phyloP scores from a whole-genome alignment of 164 flowering plant genomes.

The Litsea cubeba region DNA sequence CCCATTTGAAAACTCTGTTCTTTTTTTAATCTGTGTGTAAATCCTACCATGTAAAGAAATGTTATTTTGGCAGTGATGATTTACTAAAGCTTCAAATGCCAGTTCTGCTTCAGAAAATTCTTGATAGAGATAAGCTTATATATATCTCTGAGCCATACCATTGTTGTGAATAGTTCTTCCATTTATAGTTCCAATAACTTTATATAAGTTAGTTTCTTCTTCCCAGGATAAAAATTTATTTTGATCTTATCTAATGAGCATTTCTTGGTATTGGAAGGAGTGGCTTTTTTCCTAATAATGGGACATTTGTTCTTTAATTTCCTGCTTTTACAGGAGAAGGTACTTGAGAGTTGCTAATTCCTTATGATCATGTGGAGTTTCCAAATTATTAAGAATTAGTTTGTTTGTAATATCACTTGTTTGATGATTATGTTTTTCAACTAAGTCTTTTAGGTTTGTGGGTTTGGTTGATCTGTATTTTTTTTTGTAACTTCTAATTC shows the following conservation, averaged over 20 bases:
- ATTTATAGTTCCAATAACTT: background rate
- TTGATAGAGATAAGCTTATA: slow-evolving; percentile 75
- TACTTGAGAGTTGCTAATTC: background rate
- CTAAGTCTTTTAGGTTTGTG: slow-evolving; percentile 4
- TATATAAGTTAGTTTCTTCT: too few relatives aligned
- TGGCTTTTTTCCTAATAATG: too few relatives aligned
- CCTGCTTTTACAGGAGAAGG: too few relatives aligned
- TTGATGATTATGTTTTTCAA: slow-evolving; percentile 20
- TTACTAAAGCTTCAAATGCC: slow-evolving; percentile 64
- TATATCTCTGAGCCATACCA: slow-evolving; percentile 50
- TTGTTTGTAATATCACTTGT: slow-evolving; percentile 16
- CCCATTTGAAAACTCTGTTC: background rate
- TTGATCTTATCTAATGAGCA: too few relatives aligned
- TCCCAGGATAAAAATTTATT: too few relatives aligned
- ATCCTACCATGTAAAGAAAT: background rate
- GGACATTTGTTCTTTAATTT: too few relatives aligned
- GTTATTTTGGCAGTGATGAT: slow-evolving; percentile 54
- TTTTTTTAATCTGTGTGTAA: background rate
- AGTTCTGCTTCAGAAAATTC: slow-evolving; percentile 94
- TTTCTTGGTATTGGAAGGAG: too few relatives aligned
- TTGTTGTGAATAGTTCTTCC: background rate
- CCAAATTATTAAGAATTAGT: background rate
- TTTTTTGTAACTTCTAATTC: background rate
- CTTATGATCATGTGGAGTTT: background rate
- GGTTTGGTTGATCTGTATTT: background rate